Base-by-base conservation (phyloP, 352 stramenopile genomes). In the Plasmopara viticola region DNA sequence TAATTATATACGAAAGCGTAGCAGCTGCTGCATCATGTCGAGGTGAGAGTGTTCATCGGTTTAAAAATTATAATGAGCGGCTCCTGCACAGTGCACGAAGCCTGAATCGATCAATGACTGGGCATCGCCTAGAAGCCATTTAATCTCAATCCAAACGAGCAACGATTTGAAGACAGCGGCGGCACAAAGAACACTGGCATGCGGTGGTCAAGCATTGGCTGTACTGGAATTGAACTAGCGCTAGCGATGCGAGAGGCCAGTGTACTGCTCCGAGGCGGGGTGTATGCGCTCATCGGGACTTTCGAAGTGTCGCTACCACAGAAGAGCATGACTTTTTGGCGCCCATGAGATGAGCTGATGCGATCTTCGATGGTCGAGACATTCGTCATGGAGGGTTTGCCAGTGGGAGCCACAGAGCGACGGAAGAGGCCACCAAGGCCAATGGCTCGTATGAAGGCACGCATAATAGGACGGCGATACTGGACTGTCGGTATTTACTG, bases 121-220 rank as follows among this genome's bases (percentile, higher is more conserved):
- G 10, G 51, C 48, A 35, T 61, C 50, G 60, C 58, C 60, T 68
- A 68, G 51, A 33, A 61, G 43, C 56, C 50, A 12, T 42, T 15
- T 47, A 71, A 66, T 48, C 55, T 56, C 17, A 44, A 64, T 29
- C 56, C 56, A 37, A 66, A 47, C 8, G 44, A 42, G 17, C 54
- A 60, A n/a, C 39, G 52, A 28, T 44, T 41, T 13, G 61, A 44
- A 6, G 67, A 63, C 29, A 70, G 53, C 9, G 58, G 48, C 35
- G 70, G 66, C 51, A 57, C 66, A 56, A 89, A 86, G 62, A 89
- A 89, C 51, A 89, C 78, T 33, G 78, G 78, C 61, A 89, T 87
- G 46, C 66, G 66, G 51, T 84, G 78, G 44, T 78, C 76, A 47
- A 88, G 81, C 28, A 52, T 49, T 9, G 75, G 73, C 31, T 72